These are phyloP conservation scores for Nelumbo lutea DNA, from an alignment of 164 flowering plant genomes.

Conservation along the genomic window DNA sequence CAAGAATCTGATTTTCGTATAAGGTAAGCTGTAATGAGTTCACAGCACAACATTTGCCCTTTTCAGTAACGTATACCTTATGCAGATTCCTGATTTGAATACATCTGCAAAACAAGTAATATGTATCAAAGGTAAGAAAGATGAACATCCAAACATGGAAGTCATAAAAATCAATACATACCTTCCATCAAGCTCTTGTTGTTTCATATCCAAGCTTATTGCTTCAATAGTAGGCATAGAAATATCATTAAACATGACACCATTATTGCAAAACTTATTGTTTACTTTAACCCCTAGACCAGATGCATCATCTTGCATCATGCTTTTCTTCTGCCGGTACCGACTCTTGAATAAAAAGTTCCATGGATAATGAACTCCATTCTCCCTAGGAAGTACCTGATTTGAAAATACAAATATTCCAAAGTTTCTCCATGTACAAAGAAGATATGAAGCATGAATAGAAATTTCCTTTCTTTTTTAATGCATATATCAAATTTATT, in stretches of 20 bases:
- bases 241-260: constrained; percentile 19
- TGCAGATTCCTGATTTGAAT: constrained; percentile 79
- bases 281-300: constrained; percentile 20
- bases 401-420: not conserved
- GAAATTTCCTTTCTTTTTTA: not conserved
- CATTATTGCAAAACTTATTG: constrained; percentile 19
- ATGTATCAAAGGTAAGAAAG: not conserved
- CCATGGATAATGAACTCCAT: constrained; percentile 63
- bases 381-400: constrained; percentile 79
- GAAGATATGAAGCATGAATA: not conserved
- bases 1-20: constrained; percentile 95
- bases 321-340: constrained; percentile 41
- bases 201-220: constrained; percentile 95
- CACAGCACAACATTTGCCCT: constrained; percentile 82
- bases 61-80: constrained; percentile 63
- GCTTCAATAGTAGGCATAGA: constrained; percentile 53
- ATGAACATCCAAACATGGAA: not conserved
- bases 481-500: not conserved
- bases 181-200: constrained; percentile 92
- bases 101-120: constrained; percentile 49
- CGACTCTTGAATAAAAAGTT: constrained; percentile 40
- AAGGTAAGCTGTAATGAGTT: constrained; percentile 73
- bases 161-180: constrained; percentile 15
- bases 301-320: constrained; percentile 16
- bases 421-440: constrained; percentile 2